Evolutionary conservation across 2,329 filamentous ascomycete species (phyloP), one percentile per base, ranked within the genome.

Genomic region (Monilinia vaccinii-corymbosi): DNA sequence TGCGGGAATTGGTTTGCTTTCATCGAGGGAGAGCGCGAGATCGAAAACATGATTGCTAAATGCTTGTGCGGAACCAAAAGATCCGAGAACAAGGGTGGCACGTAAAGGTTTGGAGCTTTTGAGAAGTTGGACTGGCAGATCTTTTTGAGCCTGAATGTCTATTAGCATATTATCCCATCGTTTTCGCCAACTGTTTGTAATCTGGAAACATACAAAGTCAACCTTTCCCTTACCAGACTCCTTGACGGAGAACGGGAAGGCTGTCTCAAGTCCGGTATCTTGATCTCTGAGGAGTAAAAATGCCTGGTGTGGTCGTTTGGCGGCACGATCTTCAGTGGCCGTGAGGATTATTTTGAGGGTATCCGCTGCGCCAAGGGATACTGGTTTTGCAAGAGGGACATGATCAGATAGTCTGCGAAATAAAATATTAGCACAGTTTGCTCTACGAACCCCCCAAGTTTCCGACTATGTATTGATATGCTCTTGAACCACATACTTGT

Each of bases 221-320:
- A 96, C 80, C 59, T 85, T 86, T 25, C 83, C 91, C 76, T 96
- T 96, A 66, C 94, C 94, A 69, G 81, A 91, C 11, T 94, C 89
- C 77, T 96, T 96, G 51, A 96, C 78, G 13, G 77, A 86, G 68
- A 99, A 80, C 1, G 91, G 85, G 70, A 93, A 96, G 1, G 92
- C 91, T 28, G 91, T 86, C 74, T 97, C 92, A 50, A 99, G 79
- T 40, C 89, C 90, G 13, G 85, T 86, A 14, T 79, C 77, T 13
- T 81, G 77, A 68, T 97, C 91, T 68, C 83, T 86, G 61, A 99
- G 75, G 18, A 94, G 80, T 58, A 99, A 80, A 78, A 97, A 97
- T 7, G 91, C 91, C 76, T 99, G 94, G 75, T 99, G 94, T 68
- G 94, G 91, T 66, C 89, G 85, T 79, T 91, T 93, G 50, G 83